Evolutionary conservation across 1,284 basidiomycete species (phyloP), one percentile per base, ranked within the genome.

Genomic region (Vanrija humicola): DNA sequence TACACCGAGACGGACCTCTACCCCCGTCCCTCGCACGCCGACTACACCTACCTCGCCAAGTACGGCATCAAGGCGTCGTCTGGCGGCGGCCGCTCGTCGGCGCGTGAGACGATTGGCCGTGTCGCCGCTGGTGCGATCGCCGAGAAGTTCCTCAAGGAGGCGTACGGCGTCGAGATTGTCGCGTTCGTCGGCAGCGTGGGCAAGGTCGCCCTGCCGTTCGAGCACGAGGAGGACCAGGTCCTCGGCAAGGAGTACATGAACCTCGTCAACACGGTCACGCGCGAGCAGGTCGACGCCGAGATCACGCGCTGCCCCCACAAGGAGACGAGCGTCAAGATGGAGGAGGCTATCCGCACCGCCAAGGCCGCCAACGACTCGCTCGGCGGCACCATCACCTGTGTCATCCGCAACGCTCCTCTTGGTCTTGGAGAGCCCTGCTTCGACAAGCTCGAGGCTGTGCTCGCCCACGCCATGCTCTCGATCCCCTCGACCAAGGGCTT

Each of bases 401-500:
- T 98, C 42, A 90, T 99, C 69, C 88, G 95, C 52, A 84, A 87
- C 62, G 85, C 89, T 6, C 94, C 96, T 42, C 78, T 87, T 18
- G 96, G 96, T 3, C 84, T 98, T 38, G 96, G 96, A 54, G 96
- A 98, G 77, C 96, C 96, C 45, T 89, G 91, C 55, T 98, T 99
- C 75, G 94, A 99, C 83, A 98, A 98, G 80, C 87, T 98, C 72
- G 96, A 98, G 77, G 96, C 96, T 34, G 85, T 86, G 65, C 86
- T 99, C 56, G 96, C 85, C 3, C 96, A 98, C 74, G 96, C 96
- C 16, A 98, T 99, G 94, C 84, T 99, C 55, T 94, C 90, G 58
- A 98, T 98, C 70, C 96, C 96, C 34, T 95, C 96, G 7, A 98
- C 96, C 55, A 99, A 99, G 75, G 93, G 86, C 5, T 98, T 99